A percentile compares a stretch with the other conserved stretches of the same genome.
Conservation (phyloP, 2,329 filamentous ascomycete species). For the Bisporella sp. region DNA sequence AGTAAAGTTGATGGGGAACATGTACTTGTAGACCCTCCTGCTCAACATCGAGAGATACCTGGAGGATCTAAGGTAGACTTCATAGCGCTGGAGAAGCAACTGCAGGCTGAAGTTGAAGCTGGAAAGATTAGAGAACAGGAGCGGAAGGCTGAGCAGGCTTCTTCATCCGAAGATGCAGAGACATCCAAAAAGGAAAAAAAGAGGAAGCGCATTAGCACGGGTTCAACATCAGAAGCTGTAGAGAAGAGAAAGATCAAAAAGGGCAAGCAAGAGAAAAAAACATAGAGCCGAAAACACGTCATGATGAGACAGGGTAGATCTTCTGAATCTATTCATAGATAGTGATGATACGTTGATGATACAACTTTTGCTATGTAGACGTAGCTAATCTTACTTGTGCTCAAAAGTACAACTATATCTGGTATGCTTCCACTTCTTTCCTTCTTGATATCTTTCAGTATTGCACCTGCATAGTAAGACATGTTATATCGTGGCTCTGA, state of each 20-base stretch:
- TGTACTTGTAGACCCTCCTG: slow-evolving; percentile 1
- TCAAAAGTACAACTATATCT: too few species aligned
- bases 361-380: too few species aligned
- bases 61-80: slow-evolving; percentile 12
- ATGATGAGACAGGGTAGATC: too few species aligned
- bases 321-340: too few species aligned
- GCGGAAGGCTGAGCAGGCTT: slow-evolving; percentile 9
- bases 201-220: slow-evolving; percentile 7
- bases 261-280: slow-evolving; percentile 7
- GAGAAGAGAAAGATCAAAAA: slow-evolving; percentile 8
- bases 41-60: background rate
- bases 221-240: background rate
- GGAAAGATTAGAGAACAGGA: slow-evolving; percentile 8
- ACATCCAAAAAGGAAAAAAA: slow-evolving; percentile 10
- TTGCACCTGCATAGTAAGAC: too few species aligned
- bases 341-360: too few species aligned
- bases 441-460: too few species aligned
- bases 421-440: too few species aligned
- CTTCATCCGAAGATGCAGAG: background rate
- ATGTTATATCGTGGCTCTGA: too few species aligned
- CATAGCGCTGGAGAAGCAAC: slow-evolving; percentile 12
- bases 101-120: slow-evolving; percentile 19
- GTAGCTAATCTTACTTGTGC: too few species aligned
- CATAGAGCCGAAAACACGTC: too few species aligned
- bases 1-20: background rate